A percentile compares a stretch with the other conserved stretches of the same genome.
phyloP scores from a whole-genome alignment of 108 stramenopile genomes.

The Cyclotella sp. region DNA sequence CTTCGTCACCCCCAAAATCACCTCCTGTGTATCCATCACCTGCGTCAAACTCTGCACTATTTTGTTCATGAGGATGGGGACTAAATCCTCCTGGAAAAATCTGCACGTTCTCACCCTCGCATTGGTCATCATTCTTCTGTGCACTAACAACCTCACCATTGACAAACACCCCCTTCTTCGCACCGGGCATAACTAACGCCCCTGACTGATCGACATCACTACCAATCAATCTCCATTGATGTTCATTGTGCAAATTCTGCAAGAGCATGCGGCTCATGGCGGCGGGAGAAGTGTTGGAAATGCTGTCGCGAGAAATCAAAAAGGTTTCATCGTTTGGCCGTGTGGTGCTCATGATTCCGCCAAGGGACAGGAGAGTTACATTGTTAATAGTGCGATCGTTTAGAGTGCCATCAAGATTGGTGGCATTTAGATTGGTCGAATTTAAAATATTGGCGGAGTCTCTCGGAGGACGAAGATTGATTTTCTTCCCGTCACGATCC shows the following conservation, averaged over 20 bases:
- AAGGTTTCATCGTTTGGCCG: constrained; percentile 39
- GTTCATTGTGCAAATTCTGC: neutral
- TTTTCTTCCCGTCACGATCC: constrained; percentile 53
- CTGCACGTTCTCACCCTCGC: constrained; percentile 26
- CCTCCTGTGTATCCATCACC: constrained; percentile 16
- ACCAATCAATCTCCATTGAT: neutral
- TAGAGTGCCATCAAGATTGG: neutral
- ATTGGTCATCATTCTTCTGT: constrained; percentile 16
- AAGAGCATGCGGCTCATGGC: constrained; percentile 14
- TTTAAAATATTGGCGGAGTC: neutral
- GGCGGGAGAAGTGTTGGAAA: constrained; percentile 26
- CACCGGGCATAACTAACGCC: constrained; percentile 15
- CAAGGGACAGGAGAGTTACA: constrained; percentile 40
- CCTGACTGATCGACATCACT: constrained; percentile 7
- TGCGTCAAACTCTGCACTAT: constrained; percentile 22
- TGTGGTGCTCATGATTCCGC: constrained; percentile 45
- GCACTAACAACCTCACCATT: neutral
- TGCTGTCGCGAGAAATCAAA: constrained; percentile 26
- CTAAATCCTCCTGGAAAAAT: constrained; percentile 42
- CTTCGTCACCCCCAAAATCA: constrained; percentile 36
- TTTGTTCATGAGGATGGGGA: constrained; percentile 39
- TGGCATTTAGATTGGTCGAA: neutral
- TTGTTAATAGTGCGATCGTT: constrained; percentile 8
- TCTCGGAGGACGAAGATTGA: constrained; percentile 55
- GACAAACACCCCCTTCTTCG: constrained; percentile 1